Conservation (phyloP, 2,329 filamentous ascomycete species). For the Cladophialophora chaetospira region DNA sequence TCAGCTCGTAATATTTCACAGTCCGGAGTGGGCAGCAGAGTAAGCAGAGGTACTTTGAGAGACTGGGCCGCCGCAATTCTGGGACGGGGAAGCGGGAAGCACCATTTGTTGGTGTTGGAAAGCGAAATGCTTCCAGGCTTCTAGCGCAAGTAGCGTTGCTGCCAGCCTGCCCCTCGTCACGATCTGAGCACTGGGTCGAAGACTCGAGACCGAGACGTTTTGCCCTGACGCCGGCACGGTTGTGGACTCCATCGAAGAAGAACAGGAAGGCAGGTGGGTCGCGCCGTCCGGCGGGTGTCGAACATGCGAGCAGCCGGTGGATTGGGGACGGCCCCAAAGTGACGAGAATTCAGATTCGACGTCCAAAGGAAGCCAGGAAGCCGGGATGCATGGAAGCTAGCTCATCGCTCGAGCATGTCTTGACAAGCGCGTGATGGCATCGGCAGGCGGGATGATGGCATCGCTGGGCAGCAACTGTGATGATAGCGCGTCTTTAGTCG, state of each 20-base stretch:
- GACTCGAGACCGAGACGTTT: slow-evolving; percentile 21
- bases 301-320: slow-evolving; percentile 20
- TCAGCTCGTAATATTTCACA: slow-evolving; percentile 30
- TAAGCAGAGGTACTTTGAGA: slow-evolving; percentile 23
- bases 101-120: slow-evolving; percentile 23
- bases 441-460: slow-evolving; percentile 29
- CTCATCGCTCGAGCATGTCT: slow-evolving; percentile 21
- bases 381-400: slow-evolving; percentile 16
- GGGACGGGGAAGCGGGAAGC: slow-evolving; percentile 30
- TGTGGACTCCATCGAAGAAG: slow-evolving; percentile 17
- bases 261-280: slow-evolving; percentile 24
- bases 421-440: slow-evolving; percentile 28
- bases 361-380: not conserved
- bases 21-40: slow-evolving; percentile 24
- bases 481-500: slow-evolving; percentile 18
- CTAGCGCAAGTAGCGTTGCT: slow-evolving; percentile 22
- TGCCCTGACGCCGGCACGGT: slow-evolving; percentile 22
- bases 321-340: slow-evolving; percentile 15
- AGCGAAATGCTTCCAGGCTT: slow-evolving; percentile 29
- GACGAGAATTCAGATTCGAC: slow-evolving; percentile 17
- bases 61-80: slow-evolving; percentile 24
- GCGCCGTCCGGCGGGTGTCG: slow-evolving; percentile 23
- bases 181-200: slow-evolving; percentile 25
- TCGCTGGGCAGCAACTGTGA: slow-evolving; percentile 28
- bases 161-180: slow-evolving; percentile 22